These are phyloP conservation scores for Hygrophorus russula DNA, from an alignment of 768 basidiomycete genomes.

Conservation along the genomic window DNA sequence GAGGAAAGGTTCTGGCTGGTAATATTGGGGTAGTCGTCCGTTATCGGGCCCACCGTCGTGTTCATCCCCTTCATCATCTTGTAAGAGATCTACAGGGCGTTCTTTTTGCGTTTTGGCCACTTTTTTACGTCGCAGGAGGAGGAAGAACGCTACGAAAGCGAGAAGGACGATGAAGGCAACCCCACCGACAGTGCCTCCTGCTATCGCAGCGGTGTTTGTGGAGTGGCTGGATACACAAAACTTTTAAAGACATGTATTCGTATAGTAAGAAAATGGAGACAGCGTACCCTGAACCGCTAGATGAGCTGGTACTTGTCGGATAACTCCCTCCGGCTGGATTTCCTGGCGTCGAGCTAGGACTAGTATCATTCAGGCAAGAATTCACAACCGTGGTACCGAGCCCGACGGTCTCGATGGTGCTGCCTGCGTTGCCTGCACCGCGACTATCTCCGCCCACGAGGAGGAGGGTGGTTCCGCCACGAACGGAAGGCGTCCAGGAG, in stretches of 20 bases:
- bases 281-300: constrained; percentile 14
- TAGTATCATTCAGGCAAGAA: constrained; percentile 44
- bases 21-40: constrained; percentile 56
- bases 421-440: constrained; percentile 62
- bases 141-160: constrained; percentile 32
- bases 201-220: constrained; percentile 9
- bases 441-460: constrained; percentile 57
- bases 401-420: constrained; percentile 42
- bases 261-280: not conserved
- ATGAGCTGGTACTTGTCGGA: constrained; percentile 39
- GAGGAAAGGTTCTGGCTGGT: constrained; percentile 68
- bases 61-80: constrained; percentile 42
- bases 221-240: not conserved
- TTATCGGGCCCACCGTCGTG: constrained; percentile 13
- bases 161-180: constrained; percentile 44
- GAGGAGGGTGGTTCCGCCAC: constrained; percentile 54
- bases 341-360: constrained; percentile 72
- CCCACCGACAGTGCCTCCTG: constrained; percentile 46
- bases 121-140: constrained; percentile 34
- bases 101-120: constrained; percentile 31
- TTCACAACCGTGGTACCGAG: constrained; percentile 35
- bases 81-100: constrained; percentile 57
- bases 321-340: constrained; percentile 65
- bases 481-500: constrained; percentile 52
- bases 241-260: too few relatives aligned